Conservation (phyloP, 2,329 filamentous ascomycete genomes). For the Alternaria conjuncta region DNA sequence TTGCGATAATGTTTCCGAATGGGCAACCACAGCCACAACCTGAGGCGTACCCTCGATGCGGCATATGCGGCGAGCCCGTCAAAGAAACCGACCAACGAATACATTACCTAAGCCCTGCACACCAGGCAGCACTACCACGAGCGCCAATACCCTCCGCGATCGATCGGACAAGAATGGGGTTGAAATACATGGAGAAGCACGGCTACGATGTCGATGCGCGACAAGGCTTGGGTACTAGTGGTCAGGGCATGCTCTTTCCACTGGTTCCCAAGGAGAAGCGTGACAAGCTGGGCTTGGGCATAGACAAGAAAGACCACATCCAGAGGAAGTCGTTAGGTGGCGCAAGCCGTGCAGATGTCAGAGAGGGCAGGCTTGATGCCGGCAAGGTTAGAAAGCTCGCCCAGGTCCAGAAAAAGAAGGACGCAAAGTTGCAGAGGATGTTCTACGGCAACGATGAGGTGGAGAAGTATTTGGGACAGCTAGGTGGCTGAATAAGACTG, state of each 20-base stretch:
- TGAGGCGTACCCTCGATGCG: conserved; percentile 33
- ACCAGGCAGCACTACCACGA: conserved; percentile 73
- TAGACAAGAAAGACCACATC: conserved; percentile 50
- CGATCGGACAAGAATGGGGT: conserved; percentile 72
- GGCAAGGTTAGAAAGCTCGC: conserved; percentile 70
- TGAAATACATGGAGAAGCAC: conserved; percentile 68
- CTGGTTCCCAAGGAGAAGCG: conserved; percentile 75
- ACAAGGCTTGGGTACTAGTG: conserved; percentile 71
- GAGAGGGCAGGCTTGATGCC: conserved; percentile 63
- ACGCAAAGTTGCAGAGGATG: conserved; percentile 69
- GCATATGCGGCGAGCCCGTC: conserved; percentile 47
- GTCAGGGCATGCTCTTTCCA: conserved; percentile 75
- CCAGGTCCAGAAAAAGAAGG: conserved; percentile 66
- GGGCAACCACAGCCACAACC: conserved; percentile 28
- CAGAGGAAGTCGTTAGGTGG: conserved; percentile 47
- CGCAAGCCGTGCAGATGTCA: conserved; percentile 44
- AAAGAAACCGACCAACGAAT: conserved; percentile 45
- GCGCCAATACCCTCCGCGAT: conserved; percentile 75
- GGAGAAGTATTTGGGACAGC: conserved; percentile 70
- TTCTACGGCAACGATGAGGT: conserved; percentile 80
- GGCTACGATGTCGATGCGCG: conserved; percentile 79
- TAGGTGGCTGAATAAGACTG: conserved; percentile 8
- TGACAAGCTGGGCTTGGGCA: conserved; percentile 76
- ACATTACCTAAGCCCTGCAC: conserved; percentile 67
- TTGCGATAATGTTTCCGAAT: conserved; percentile 68